Percentiles rank a stretch among this genome's conserved stretches.
Conservation (phyloP, 164 flowering plant genomes). For the Paratinospora sagittata region DNA sequence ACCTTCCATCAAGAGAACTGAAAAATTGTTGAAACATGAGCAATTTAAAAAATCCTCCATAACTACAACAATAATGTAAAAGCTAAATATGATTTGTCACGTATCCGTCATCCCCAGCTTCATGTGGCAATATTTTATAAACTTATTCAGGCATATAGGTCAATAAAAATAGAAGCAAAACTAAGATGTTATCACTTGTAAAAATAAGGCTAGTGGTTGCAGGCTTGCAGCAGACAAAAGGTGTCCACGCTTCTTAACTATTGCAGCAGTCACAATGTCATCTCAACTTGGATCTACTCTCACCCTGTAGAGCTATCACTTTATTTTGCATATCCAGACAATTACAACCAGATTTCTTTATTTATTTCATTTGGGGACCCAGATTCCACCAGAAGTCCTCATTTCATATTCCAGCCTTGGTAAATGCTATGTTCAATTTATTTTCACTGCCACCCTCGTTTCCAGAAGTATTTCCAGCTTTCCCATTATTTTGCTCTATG, state of each 20-base stretch:
- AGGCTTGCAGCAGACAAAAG: neutral
- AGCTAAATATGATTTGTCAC: neutral
- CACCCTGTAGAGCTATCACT: neutral
- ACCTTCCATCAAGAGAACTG: neutral
- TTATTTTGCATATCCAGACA: neutral
- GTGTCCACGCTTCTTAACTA: neutral
- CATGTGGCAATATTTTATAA: neutral
- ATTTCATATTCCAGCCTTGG: neutral
- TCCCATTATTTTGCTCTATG: neutral
- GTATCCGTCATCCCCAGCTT: neutral
- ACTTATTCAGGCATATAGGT: neutral
- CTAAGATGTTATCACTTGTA: too few species aligned
- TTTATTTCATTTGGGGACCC: neutral
- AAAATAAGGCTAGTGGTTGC: too few species aligned
- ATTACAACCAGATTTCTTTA: neutral
- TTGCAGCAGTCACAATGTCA: neutral
- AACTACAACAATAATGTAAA: neutral
- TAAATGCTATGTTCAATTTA: neutral
- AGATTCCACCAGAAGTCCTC: neutral
- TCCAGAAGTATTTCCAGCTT: neutral
- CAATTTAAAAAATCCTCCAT: neutral
- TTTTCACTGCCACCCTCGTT: neutral
- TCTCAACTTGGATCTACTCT: neutral
- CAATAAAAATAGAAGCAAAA: conserved; percentile 2
- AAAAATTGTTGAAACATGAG: neutral